phyloP scores from a whole-genome alignment of 768 basidiomycete genomes.

The Sistotremastrum suecicum region DNA sequence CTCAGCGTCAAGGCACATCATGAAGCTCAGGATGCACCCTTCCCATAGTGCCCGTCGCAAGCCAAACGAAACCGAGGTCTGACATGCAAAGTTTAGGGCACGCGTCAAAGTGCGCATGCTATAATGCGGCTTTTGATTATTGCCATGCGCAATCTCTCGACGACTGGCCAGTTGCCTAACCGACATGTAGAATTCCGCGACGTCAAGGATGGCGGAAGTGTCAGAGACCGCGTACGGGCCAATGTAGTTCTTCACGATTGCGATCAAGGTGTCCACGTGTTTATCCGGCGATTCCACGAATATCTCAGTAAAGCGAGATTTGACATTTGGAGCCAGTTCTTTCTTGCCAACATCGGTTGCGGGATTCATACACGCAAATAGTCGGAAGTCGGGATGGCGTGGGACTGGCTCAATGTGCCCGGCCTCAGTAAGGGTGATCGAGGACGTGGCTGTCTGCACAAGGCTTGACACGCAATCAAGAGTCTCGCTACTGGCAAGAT shows the following conservation, averaged over 20 bases:
- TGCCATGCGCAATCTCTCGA: conserved; percentile 80
- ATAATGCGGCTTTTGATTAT: conserved; percentile 87
- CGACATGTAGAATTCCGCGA: conserved; percentile 79
- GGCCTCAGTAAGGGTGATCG: conserved; percentile 86
- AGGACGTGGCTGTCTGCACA: conserved; percentile 71
- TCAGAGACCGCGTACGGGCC: conserved; percentile 73
- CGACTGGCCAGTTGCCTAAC: conserved; percentile 64
- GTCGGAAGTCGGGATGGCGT: conserved; percentile 87
- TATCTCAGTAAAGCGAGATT: conserved; percentile 87
- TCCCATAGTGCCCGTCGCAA: conserved; percentile 87
- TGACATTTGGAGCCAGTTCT: conserved; percentile 83
- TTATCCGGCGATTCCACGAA: conserved; percentile 91
- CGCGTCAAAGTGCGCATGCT: conserved; percentile 94
- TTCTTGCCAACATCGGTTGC: conserved; percentile 98
- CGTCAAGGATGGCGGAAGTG: conserved; percentile 74
- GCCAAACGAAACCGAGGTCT: conserved; percentile 62
- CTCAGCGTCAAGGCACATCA: conserved; percentile 73
- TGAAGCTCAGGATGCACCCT: conserved; percentile 95
- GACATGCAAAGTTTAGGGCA: conserved; percentile 79
- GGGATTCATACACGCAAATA: conserved; percentile 99
- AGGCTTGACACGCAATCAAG: conserved; percentile 86
- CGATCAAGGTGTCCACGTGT: conserved; percentile 78
- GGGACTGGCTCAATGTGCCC: conserved; percentile 81
- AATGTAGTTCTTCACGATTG: conserved; percentile 82
- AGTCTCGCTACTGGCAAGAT: conserved; percentile 87